Evolutionary conservation across 2,329 filamentous ascomycete species (phyloP), one percentile per base, ranked within the genome.

Genomic region (Teratosphaeria pseudoeucalypti): DNA sequence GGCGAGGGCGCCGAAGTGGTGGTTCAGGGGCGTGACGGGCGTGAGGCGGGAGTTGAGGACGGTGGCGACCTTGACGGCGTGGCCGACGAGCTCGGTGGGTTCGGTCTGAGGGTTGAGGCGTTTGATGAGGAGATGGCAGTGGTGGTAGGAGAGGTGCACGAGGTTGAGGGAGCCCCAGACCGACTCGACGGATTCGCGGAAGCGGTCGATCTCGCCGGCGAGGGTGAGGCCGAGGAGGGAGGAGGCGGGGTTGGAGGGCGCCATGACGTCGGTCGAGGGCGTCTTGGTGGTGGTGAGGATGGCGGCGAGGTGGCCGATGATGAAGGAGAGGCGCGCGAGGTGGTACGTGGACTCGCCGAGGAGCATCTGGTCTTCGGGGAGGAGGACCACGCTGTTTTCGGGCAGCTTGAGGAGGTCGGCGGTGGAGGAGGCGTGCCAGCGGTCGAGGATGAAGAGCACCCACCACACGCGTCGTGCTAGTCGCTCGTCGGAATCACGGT

Each of bases 391-490:
- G 57, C 79, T 83, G 61, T 82, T 79, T 64, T 87, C 82, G 1
- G 82, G 82, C 60, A 90, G 83, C 60, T 85, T 77, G 12, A 83
- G 67, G 3, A 85, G 83, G 62, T 80, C 83, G 12, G 82, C 83
- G 4, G 82, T 86, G 26, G 83, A 85, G n/a, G 84, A 80, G 3
- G 87, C 85, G 68, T 89, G 84, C 85, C 86, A 90, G 16, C 86
- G 81, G 67, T 90, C 87, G 63, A 90, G 80, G 63, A 87, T 79
- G 54, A 89, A 81, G 37, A 90, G 75, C 14, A 84, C 82, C 84
- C 85, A 89, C 87, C 87, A 90, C 19, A 86, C 81, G 52, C 85
- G 81, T 56, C 85, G 77, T 1, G 81, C 80, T 3, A 89, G 75
- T 19, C 82, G 82, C 56, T 85, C 82, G 53, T 86, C 82, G 23